These are phyloP conservation scores for Cydonia oblonga DNA, from an alignment of 331 rosid genomes.

Conservation along the genomic window DNA sequence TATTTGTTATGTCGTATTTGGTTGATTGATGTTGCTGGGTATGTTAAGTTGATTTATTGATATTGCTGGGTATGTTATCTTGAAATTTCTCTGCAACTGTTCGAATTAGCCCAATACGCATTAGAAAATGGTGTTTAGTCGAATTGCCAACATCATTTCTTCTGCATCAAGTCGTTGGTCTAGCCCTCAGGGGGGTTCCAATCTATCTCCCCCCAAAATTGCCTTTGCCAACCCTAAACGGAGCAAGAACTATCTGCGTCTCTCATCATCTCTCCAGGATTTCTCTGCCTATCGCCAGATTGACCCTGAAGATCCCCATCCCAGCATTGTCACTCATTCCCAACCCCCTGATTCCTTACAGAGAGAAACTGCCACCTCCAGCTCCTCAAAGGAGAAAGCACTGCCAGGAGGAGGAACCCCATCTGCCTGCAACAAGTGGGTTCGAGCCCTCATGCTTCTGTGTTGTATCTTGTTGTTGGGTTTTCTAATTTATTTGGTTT, in stretches of 20 bases:
- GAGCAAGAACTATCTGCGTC: slow-evolving; percentile 34
- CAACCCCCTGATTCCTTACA: slow-evolving; percentile 22
- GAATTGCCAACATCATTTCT: slow-evolving; percentile 36
- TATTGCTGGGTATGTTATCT: not conserved
- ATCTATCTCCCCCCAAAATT: slow-evolving; percentile 1
- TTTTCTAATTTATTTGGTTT: slow-evolving; percentile 42
- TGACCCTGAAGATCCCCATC: slow-evolving; percentile 22
- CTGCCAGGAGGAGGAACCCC: slow-evolving; percentile 21
- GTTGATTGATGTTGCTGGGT: not conserved
- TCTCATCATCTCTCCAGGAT: slow-evolving; percentile 84
- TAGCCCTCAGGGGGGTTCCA: slow-evolving; percentile 27
- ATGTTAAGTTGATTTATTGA: not conserved
- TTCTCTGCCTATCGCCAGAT: slow-evolving; percentile 42
- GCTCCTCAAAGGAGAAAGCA: slow-evolving; percentile 60
- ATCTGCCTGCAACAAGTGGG: slow-evolving; percentile 35
- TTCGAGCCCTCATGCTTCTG: slow-evolving; percentile 29
- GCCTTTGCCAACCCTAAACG: slow-evolving; percentile 11
- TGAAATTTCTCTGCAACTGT: not conserved
- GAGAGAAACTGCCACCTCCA: slow-evolving; percentile 30
- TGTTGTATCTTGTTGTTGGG: slow-evolving; percentile 36
- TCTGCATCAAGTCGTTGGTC: slow-evolving; percentile 25
- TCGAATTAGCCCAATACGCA: not conserved
- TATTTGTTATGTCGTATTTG: not conserved
- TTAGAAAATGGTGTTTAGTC: slow-evolving; percentile 43
- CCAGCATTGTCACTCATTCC: slow-evolving; percentile 2